Percentiles rank a stretch among this genome's conserved stretches.
These are phyloP conservation scores for Glycine soja DNA, from an alignment of 306 rosid species.

Conservation along the genomic window DNA sequence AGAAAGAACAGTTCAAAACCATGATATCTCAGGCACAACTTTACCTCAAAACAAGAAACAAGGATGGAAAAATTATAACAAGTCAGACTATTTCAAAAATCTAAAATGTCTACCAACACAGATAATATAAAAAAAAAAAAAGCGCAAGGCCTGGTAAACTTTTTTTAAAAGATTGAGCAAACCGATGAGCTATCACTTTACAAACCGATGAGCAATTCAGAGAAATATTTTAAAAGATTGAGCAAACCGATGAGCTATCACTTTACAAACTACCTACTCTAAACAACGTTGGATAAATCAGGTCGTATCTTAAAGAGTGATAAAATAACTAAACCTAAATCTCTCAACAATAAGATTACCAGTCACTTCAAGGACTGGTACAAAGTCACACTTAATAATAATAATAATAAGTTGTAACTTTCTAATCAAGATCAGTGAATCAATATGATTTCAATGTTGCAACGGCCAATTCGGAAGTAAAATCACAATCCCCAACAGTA, in stretches of 20 bases:
- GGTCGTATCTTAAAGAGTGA: conserved; percentile 22
- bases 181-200: too few relatives aligned
- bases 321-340: conserved; percentile 37
- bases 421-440: conserved; percentile 41
- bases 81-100: conserved; percentile 34
- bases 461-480: conserved; percentile 35
- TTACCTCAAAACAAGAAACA: conserved; percentile 26
- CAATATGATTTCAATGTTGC: conserved; percentile 45
- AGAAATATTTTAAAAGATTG: conserved; percentile 10
- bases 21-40: conserved; percentile 9
- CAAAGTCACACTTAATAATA: conserved; percentile 10
- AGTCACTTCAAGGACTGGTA: conserved; percentile 38
- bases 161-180: too few relatives aligned
- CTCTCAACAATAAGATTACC: conserved; percentile 45
- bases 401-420: conserved; percentile 16
- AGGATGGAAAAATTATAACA: conserved; percentile 1
- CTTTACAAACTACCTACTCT: background rate
- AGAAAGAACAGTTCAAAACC: conserved; percentile 27
- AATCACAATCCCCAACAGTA: conserved; percentile 43
- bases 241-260: conserved; percentile 32
- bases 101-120: conserved; percentile 29
- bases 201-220: too few relatives aligned
- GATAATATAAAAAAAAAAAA: background rate
- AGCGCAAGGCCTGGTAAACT: background rate
- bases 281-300: conserved; percentile 20